Conservation (phyloP, 371 early-diverging fungal genomes). For the Syncephalastrum monosporum region DNA sequence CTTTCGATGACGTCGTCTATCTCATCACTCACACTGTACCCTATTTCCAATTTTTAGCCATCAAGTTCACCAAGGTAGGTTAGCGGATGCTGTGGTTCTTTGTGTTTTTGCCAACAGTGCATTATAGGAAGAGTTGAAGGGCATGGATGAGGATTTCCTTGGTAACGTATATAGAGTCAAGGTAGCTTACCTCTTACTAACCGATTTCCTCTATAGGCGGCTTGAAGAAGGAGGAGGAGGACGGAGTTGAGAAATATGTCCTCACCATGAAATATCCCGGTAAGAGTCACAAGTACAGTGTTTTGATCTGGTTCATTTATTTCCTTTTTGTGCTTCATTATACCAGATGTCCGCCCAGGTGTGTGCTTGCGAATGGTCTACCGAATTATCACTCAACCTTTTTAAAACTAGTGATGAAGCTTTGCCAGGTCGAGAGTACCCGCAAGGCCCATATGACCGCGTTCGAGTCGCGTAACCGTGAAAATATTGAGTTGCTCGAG, state of each 20-base stretch:
- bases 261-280: constrained; percentile 74
- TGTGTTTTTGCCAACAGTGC: constrained; percentile 23
- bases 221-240: constrained; percentile 50
- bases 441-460: constrained; percentile 52
- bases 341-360: constrained; percentile 47
- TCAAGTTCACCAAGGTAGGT: constrained; percentile 45
- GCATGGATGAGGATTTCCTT: constrained; percentile 74
- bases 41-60: constrained; percentile 18
- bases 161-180: constrained; percentile 20
- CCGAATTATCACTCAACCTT: neutral
- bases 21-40: neutral
- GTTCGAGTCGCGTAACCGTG: constrained; percentile 58
- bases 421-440: constrained; percentile 62
- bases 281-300: constrained; percentile 11
- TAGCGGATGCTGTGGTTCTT: constrained; percentile 20
- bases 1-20: neutral
- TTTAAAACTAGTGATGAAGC: constrained; percentile 41
- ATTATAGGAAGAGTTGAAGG: constrained; percentile 67
- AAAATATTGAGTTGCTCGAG: constrained; percentile 58
- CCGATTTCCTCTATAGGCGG: constrained; percentile 21
- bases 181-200: constrained; percentile 5
- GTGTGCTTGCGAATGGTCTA: constrained; percentile 10
- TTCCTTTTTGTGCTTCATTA: neutral
- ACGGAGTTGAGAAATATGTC: constrained; percentile 63
- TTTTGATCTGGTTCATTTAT: neutral